Evolutionary conservation across 306 rosid species (phyloP).

Genomic region (Trifolium pratense): DNA sequence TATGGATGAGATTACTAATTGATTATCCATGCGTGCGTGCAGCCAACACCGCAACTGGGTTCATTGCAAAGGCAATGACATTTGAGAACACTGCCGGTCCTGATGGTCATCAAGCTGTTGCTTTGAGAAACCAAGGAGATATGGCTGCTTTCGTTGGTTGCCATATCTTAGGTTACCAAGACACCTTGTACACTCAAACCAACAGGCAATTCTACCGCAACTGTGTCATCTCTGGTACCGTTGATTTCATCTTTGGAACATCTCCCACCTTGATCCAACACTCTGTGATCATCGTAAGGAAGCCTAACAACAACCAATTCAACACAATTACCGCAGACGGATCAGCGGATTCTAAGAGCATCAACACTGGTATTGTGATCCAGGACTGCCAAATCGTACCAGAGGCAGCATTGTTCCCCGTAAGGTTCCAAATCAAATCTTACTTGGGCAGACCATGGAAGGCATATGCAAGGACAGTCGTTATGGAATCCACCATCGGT

Average conservation of each 20-base stretch:
- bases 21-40: neutral
- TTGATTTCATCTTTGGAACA: constrained; percentile 75
- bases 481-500: constrained; percentile 61
- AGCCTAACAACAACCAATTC: constrained; percentile 49
- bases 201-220: constrained; percentile 76
- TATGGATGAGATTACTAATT: neutral
- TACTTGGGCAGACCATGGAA: constrained; percentile 82
- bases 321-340: constrained; percentile 70
- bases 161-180: constrained; percentile 65
- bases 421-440: constrained; percentile 39
- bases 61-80: constrained; percentile 61
- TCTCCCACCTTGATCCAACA: constrained; percentile 57
- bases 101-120: constrained; percentile 70
- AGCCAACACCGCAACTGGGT: constrained; percentile 48
- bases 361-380: constrained; percentile 52
- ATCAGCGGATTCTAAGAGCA: neutral
- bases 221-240: constrained; percentile 70
- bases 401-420: constrained; percentile 44
- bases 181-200: constrained; percentile 59
- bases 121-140: constrained; percentile 62
- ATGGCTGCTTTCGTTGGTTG: constrained; percentile 59
- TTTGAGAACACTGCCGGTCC: constrained; percentile 80
- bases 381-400: constrained; percentile 67
- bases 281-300: constrained; percentile 57
- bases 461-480: constrained; percentile 47